phyloP scores from a whole-genome alignment of 164 flowering plant genomes.

The Dillenia turbinata region DNA sequence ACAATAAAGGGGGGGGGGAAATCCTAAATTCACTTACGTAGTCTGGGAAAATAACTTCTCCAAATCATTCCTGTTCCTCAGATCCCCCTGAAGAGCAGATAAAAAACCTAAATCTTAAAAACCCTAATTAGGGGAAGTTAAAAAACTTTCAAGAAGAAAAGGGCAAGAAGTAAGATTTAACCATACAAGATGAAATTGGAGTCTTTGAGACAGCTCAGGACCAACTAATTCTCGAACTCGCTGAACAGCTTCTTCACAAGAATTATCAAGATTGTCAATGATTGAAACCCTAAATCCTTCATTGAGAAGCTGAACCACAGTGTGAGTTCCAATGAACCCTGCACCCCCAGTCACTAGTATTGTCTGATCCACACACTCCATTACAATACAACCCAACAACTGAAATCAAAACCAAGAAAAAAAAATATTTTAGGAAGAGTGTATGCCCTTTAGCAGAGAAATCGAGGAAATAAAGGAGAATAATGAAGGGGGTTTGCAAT shows the following conservation, averaged over 20 bases:
- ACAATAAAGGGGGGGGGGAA: not conserved
- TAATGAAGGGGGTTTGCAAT: not conserved
- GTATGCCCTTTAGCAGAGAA: conserved; percentile 13
- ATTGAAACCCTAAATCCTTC: conserved; percentile 60
- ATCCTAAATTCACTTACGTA: conserved; percentile 33
- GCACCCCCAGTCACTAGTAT: conserved; percentile 95
- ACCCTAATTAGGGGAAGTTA: conserved; percentile 2
- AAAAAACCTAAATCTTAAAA: not conserved
- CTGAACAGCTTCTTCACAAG: conserved; percentile 59
- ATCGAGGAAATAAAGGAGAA: conserved; percentile 8
- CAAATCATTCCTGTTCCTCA: conserved; percentile 74
- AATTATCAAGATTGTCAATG: conserved; percentile 79
- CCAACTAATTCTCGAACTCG: conserved; percentile 65
- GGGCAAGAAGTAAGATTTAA: not conserved
- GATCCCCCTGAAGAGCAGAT: conserved; percentile 64
- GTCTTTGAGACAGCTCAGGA: conserved; percentile 46
- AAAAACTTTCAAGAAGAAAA: not conserved
- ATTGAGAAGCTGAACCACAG: conserved; percentile 71
- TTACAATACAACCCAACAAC: too few species aligned
- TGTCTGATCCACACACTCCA: conserved; percentile 10
- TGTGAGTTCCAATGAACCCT: conserved; percentile 90
- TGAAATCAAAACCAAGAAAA: not conserved
- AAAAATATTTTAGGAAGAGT: not conserved
- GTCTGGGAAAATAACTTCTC: conserved; percentile 65
- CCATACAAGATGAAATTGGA: conserved; percentile 48